Conservation (phyloP, 2,329 filamentous ascomycete genomes). For the Fusarium newnesense region DNA sequence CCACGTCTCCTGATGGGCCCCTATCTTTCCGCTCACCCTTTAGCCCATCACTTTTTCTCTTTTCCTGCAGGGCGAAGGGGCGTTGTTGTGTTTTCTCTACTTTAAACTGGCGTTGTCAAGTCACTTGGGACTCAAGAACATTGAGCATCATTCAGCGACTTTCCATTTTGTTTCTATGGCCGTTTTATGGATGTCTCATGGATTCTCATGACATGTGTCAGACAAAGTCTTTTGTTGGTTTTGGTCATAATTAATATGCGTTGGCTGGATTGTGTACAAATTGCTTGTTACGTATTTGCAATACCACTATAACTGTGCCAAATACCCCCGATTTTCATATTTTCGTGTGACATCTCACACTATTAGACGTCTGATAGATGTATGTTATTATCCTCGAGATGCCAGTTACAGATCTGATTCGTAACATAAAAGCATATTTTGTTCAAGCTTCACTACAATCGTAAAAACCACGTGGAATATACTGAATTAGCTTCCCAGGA, state of each 20-base stretch:
- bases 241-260: slow-evolving; percentile 24
- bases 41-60: slow-evolving; percentile 28
- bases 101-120: slow-evolving; percentile 3
- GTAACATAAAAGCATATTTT: background rate
- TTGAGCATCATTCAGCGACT: slow-evolving; percentile 20
- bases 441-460: background rate
- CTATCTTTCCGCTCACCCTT: slow-evolving; percentile 1
- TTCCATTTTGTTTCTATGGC: slow-evolving; percentile 5
- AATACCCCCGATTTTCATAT: background rate
- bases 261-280: slow-evolving; percentile 9
- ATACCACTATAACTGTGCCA: slow-evolving; percentile 15
- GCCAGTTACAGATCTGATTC: background rate
- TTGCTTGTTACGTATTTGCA: slow-evolving; percentile 10
- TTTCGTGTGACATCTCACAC: background rate
- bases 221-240: slow-evolving; percentile 10
- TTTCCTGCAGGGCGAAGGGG: slow-evolving; percentile 40
- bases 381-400: background rate
- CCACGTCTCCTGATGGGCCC: slow-evolving; percentile 16
- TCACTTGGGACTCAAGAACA: slow-evolving; percentile 10
- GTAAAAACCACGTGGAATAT: background rate
- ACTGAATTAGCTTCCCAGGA: slow-evolving; percentile 58
- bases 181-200: slow-evolving; percentile 5
- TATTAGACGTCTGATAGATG: background rate
- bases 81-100: slow-evolving; percentile 28
- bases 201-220: slow-evolving; percentile 22